Evolutionary conservation across 2,329 filamentous ascomycete genomes (phyloP), one percentile per base, ranked within the genome.

Genomic region (Helotiales sp.): DNA sequence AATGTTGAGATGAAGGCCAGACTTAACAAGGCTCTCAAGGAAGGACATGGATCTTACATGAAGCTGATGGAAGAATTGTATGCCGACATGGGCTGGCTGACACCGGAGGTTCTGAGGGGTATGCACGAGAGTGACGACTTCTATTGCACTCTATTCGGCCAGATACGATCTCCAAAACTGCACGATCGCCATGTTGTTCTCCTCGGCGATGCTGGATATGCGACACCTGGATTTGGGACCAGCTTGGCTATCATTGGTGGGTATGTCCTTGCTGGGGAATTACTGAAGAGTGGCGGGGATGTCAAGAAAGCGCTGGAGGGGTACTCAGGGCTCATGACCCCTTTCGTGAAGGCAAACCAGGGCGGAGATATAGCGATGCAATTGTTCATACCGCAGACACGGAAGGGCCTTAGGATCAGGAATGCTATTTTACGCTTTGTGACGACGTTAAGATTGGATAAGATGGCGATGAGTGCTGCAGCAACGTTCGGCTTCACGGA

Each of bases 221-320:
- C 78, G 5, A 77, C 79, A 8, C 80, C 79, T 3, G 82, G 83
- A 0, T 76, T 78, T 63, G 82, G 81, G 13, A 82, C 80, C 1
- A 78, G 76, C 15, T 70, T 77, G 3, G 79, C 80, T 0, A 72
- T 84, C 17, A 72, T 79, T 3, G 77, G 79, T 6, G 82, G 79
- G 2, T 84, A 85, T 69, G 70, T 84, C 4, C 75, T 85, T 28
- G 83, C 82, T 0, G 82, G 83, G 3, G 82, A 82, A 70, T 71
- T 82, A 30, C 71, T 73, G 54, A 72, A 72, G 50, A 69, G 75
- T n/a, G 55, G 54, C 20, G 68, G 71, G 15, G 73, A 81, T 69
- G 34, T 82, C 11, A 71, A 64, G 10, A 75, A 75, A 10, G 80
- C 74, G 6, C 70, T 81, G 6, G 65, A 61, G 54, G 74, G 71